Percentiles rank a stretch among this genome's conserved stretches.
These are phyloP conservation scores for Penicillium argentinense DNA, from an alignment of 495 filamentous ascomycete species.

Conservation along the genomic window DNA sequence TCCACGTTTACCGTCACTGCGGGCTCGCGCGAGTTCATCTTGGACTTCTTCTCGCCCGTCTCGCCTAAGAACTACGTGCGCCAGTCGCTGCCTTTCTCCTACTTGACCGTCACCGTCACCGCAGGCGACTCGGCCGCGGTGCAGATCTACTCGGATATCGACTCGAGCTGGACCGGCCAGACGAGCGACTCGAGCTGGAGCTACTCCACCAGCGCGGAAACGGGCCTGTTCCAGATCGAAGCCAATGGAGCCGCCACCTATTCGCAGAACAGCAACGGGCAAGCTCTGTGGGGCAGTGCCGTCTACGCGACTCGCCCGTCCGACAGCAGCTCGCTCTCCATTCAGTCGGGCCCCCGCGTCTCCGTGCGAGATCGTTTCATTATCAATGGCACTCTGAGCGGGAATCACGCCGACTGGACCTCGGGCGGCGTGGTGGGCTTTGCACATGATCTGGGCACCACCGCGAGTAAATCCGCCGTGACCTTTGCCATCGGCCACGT, in stretches of 20 bases:
- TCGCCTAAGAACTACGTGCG: conserved; percentile 75
- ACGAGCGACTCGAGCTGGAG: conserved; percentile 24
- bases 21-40: conserved; percentile 30
- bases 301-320: conserved; percentile 37
- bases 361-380: conserved; percentile 29
- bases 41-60: conserved; percentile 74
- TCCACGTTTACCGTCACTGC: conserved; percentile 38
- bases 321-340: conserved; percentile 19
- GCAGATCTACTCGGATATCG: conserved; percentile 46
- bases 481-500: conserved; percentile 46
- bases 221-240: conserved; percentile 29
- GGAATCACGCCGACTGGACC: conserved; percentile 23
- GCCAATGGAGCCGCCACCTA: conserved; percentile 25
- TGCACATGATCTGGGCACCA: conserved; percentile 36
- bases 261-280: conserved; percentile 28
- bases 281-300: conserved; percentile 43
- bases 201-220: conserved; percentile 24
- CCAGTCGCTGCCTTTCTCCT: conserved; percentile 76
- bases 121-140: conserved; percentile 24
- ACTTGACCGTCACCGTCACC: conserved; percentile 64
- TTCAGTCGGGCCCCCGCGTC: conserved; percentile 22
- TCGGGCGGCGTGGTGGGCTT: conserved; percentile 34
- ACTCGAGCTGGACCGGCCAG: conserved; percentile 44
- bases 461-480: conserved; percentile 22
- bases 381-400: conserved; percentile 27